Evolutionary conservation across 768 basidiomycete genomes (phyloP), one percentile per base, ranked within the genome.

Genomic region (Hemileccinum rubropunctum): DNA sequence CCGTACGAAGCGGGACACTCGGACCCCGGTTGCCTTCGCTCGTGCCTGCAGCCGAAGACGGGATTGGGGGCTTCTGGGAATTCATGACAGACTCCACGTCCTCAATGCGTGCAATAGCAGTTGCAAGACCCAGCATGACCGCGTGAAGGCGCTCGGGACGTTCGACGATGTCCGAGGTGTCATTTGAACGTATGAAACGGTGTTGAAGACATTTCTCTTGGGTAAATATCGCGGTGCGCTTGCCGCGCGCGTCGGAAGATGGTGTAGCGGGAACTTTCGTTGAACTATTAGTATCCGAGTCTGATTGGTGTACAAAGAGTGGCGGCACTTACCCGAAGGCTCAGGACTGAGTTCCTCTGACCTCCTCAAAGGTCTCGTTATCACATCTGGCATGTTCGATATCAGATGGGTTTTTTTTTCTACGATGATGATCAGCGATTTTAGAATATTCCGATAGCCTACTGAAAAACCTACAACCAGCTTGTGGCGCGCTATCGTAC

Each of bases 61-160:
- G n/a, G 14, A 1, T 3, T 35, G 42, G 30, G 3, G 11, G 35
- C 18, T 23, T 23, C 23, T 23, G 23, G 23, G 23, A 6, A 23
- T 27, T 37, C 3, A 32, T 28, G 5, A 26, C 45, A 3, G 42
- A 23, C 8, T 46, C 49, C 0, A 20, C 35, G 8, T 73, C 73
- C 57, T 90, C 86, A 4, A 93, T 70, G 43, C 86, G 80, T 7
- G 92, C 79, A 17, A 91, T 75, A 0, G 87, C 90, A 7, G 88
- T 86, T 3, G 92, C 78, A 8, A 97, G 75, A 2, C 95, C 95
- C 5, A 89, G 61, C 57, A 84, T 82, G 43, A 98, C 82, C 0
- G 94, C 94, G 42, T 86, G 80, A 23, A 98, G 72, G 20, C 95
- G 82, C 64, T 97, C 90, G 0, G 95, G 95, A 10, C 91, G 78